A percentile compares a stretch with the other conserved stretches of the same genome.
Conservation (phyloP, 2,329 filamentous ascomycete genomes). For the Emergomyces pasteurianus region DNA sequence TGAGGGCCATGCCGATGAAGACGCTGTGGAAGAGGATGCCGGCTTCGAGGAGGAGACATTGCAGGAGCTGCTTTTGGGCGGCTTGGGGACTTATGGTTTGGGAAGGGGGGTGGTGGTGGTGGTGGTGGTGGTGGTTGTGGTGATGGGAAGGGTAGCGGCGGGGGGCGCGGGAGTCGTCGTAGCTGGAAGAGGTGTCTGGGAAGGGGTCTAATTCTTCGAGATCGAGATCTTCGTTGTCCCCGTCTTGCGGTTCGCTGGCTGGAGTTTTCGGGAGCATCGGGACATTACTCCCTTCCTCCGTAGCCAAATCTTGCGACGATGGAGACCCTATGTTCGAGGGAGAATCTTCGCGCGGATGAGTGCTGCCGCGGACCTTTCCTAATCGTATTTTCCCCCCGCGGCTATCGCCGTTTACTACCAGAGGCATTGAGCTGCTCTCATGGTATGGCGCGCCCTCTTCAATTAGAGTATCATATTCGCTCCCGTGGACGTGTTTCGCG, state of each 20-base stretch:
- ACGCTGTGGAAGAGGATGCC: conserved; percentile 77
- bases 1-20: conserved; percentile 79
- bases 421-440: background rate
- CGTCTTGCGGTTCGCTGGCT: conserved; percentile 22
- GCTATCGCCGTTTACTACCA: conserved; percentile 11
- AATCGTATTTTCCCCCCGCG: conserved; percentile 11
- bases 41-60: conserved; percentile 68
- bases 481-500: conserved; percentile 46
- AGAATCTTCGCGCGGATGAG: background rate
- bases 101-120: conserved; percentile 8
- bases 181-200: conserved; percentile 12
- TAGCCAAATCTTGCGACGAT: conserved; percentile 6
- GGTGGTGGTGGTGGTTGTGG: conserved; percentile 8
- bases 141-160: background rate
- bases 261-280: conserved; percentile 14
- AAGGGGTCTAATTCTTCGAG: conserved; percentile 41
- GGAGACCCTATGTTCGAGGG: background rate
- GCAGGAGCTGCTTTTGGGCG: conserved; percentile 53
- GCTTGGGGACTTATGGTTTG: conserved; percentile 12
- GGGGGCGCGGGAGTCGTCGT: conserved; percentile 1
- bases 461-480: conserved; percentile 39
- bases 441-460: conserved; percentile 9
- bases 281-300: conserved; percentile 11
- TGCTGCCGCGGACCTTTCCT: background rate
- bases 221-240: conserved; percentile 48